These are phyloP conservation scores for Ascoidea tarda DNA, from an alignment of 805 yeast genomes.

Conservation along the genomic window DNA sequence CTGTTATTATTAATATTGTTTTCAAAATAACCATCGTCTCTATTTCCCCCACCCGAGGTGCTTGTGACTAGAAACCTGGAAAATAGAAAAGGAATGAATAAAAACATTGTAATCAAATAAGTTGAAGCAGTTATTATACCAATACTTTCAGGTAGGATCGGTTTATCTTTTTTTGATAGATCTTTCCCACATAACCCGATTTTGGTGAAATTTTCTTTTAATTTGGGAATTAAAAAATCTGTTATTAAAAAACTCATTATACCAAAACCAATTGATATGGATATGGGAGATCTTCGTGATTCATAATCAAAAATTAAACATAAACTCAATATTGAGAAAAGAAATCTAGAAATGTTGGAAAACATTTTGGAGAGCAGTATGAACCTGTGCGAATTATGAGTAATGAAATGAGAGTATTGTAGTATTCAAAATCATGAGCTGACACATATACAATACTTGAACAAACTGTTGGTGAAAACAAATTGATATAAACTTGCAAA, in stretches of 20 bases:
- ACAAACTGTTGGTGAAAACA: too few species aligned
- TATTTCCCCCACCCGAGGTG: conserved; percentile 45
- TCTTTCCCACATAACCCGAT: conserved; percentile 84
- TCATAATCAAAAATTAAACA: conserved; percentile 3
- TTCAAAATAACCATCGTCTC: conserved; percentile 23
- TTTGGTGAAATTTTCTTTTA: conserved; percentile 50
- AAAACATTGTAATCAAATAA: conserved; percentile 66
- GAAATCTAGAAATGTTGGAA: not conserved
- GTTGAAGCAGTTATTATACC: conserved; percentile 83
- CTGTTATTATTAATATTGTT: conserved; percentile 1
- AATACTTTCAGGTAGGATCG: conserved; percentile 77
- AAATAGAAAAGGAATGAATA: conserved; percentile 80
- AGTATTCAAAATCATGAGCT: too few species aligned
- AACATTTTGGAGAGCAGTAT: too few species aligned
- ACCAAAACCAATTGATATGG: conserved; percentile 52
- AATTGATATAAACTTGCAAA: too few species aligned
- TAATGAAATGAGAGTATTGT: too few species aligned
- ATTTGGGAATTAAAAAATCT: conserved; percentile 47
- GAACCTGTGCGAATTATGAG: too few species aligned
- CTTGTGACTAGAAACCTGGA: conserved; percentile 53
- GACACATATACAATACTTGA: too few species aligned
- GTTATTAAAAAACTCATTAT: conserved; percentile 53
- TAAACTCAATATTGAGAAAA: not conserved
- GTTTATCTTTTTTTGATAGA: conserved; percentile 58
- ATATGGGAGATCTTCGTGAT: conserved; percentile 28